Evolutionary conservation across 345 rosid species (phyloP), one percentile per base, ranked within the genome.

Genomic region (Adansonia digitata): DNA sequence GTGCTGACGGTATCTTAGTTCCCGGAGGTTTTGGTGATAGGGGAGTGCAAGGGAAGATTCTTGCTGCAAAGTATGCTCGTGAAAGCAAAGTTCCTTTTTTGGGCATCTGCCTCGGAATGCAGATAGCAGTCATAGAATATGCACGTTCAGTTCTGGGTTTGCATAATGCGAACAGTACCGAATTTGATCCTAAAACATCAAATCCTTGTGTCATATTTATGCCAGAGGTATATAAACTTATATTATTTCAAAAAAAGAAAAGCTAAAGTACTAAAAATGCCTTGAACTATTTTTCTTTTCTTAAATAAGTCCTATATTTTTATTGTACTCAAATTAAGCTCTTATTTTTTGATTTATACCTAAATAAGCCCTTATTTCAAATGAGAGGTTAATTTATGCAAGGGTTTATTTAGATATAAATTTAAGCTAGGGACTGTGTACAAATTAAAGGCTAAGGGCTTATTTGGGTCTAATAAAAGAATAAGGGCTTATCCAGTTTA

Each of bases 11-110:
- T 68, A 67, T 89, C 78, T 82, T 92, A 55, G 97, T 92, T 65
- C 97, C 97, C 15, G 97, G 95, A 71, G 97, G 97, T 64, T 92
- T 92, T 84, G 97, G 97, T 77, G 93, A 90, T 75, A 82, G 94
- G 82, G 97, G 97, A 72, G 95, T 92, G 61, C 89, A 87, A 76
- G 97, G 97, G 42, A 92, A 90, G 81, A 92, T 90, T 77, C 88
- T 92, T 74, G 95, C 97, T 48, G 89, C 92, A 31, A 87, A 88
- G 76, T 87, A 87, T 69, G 92, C 97, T 64, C 94, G 97, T 14
- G 93, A 89, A 65, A 85, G 86, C 67, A 80, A 85, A 70, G 77
- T 92, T 69, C 95, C 97, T 77, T 92, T 81, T 76, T 81, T 92
- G n/a, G 97, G 97, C 55, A 90, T 92, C 76, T 90, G 97, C 83